These are phyloP conservation scores for Globisporangium paddicum DNA, from an alignment of 352 stramenopile genomes.

Conservation along the genomic window DNA sequence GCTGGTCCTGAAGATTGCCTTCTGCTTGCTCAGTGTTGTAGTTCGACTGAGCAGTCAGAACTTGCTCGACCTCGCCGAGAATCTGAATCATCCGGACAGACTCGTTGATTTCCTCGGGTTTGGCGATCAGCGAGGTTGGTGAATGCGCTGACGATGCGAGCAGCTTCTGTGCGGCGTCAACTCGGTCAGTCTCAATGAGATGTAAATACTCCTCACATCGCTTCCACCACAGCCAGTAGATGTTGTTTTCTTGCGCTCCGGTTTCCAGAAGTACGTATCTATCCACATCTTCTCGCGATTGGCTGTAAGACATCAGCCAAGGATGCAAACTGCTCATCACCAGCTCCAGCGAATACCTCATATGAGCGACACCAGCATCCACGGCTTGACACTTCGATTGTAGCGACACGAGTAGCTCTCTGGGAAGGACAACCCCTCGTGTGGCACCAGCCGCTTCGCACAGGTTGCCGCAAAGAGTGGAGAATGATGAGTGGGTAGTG, in stretches of 20 bases:
- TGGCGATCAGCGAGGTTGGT: neutral
- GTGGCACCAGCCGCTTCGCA: constrained; percentile 9
- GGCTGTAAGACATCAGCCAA: constrained; percentile 34
- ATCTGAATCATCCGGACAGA: constrained; percentile 6
- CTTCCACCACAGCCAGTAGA: constrained; percentile 45
- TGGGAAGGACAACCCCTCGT: constrained; percentile 6
- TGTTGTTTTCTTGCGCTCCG: constrained; percentile 23
- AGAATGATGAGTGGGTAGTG: constrained; percentile 20
- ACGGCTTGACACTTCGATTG: constrained; percentile 23
- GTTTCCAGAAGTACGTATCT: constrained; percentile 23
- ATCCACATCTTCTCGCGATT: constrained; percentile 31
- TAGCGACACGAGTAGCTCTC: constrained; percentile 21
- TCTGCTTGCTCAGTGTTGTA: neutral
- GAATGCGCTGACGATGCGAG: neutral
- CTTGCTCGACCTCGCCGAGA: constrained; percentile 6
- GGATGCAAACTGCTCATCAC: constrained; percentile 26
- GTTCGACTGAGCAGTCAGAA: neutral
- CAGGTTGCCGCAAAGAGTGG: constrained; percentile 11
- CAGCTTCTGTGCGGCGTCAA: neutral
- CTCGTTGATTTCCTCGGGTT: neutral
- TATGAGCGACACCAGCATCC: constrained; percentile 27
- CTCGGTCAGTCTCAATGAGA: neutral
- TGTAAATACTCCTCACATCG: constrained; percentile 16
- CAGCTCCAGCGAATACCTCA: constrained; percentile 22
- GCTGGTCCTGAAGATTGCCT: constrained; percentile 2